Evolutionary conservation across 208 protist genomes (phyloP), one percentile per base, ranked within the genome.

Genomic region (Vickermania spadyakhi): DNA sequence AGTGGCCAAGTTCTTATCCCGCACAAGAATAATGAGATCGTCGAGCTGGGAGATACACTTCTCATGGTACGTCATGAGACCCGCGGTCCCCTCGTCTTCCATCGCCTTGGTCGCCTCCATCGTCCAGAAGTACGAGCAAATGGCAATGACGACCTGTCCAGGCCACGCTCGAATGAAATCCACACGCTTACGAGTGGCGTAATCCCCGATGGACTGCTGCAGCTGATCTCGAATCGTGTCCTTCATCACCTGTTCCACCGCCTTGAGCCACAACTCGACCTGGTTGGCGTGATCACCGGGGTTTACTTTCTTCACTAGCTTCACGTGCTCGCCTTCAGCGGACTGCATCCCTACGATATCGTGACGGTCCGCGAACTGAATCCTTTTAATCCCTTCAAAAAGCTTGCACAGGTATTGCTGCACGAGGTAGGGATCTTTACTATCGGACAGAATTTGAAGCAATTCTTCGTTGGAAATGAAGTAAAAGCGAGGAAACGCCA

Each of bases 401-500:
- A 91, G 97, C 74, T 98, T 98, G 67, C 79, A 87, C 64, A 98
- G 73, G 66, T 98, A 97, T 23, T 86, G 87, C 79, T 98, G 94
- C 31, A 98, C 91, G 22, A 91, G 82, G 61, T 89, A 95, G 13
- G 96, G 93, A 76, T 98, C 95, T 58, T 96, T 96, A 60, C 86
- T 93, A 73, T 97, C 81, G 3, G 95, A 96, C 28, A 99, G 74
- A 62, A 99, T 98, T 74, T 99, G 89, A 29, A 97, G 72, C 55
- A 98, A 72, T 74, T 96, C 92, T 72, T 98, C 91, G 69, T 96
- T 97, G 13, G 93, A 97, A 52, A 97, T 93, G 68, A 99, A 98
- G 72, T 98, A 99, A 78, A 99, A 98, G 57, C 97, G 82, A 4
- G 96, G 94, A 70, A 98, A 98, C 27, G 81, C 81, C 79, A 96